These are phyloP conservation scores for Populus deltoides DNA, from an alignment of 345 rosid species.

Conservation along the genomic window DNA sequence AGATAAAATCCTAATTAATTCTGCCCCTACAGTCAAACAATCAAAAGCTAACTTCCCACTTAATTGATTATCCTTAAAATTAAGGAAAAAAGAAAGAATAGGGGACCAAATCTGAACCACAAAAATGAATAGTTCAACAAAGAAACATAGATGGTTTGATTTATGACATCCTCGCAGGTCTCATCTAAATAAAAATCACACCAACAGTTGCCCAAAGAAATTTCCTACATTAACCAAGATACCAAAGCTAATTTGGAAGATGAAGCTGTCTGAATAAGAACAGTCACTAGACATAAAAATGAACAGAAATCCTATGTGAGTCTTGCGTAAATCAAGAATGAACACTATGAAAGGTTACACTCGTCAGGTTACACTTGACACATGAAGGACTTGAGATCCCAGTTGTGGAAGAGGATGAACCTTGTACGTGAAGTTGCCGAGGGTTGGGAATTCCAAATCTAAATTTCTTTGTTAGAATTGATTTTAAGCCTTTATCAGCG, in stretches of 20 bases:
- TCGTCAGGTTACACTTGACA: not conserved
- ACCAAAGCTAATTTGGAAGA: not conserved
- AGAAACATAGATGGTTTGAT: not conserved
- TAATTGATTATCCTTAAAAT: not conserved
- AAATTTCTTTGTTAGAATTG: not conserved
- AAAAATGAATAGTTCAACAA: not conserved
- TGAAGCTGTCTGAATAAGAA: not conserved
- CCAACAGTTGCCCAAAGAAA: no score
- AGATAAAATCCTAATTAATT: not conserved
- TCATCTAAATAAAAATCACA: no score
- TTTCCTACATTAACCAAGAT: not conserved
- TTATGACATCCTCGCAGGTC: not conserved
- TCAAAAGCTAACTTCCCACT: not conserved
- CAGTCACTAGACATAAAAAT: not conserved
- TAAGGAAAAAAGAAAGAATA: not conserved
- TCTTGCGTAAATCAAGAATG: not conserved
- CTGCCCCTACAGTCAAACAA: not conserved
- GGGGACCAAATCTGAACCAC: not conserved
- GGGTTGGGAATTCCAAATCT: not conserved
- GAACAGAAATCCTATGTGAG: no score
- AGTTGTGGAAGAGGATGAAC: not conserved
- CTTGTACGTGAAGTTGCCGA: not conserved
- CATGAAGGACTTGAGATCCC: not conserved
- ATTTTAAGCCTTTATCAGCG: not conserved
- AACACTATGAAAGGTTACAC: not conserved